phyloP scores from a whole-genome alignment of 164 flowering plant genomes.

The Santalum album region DNA sequence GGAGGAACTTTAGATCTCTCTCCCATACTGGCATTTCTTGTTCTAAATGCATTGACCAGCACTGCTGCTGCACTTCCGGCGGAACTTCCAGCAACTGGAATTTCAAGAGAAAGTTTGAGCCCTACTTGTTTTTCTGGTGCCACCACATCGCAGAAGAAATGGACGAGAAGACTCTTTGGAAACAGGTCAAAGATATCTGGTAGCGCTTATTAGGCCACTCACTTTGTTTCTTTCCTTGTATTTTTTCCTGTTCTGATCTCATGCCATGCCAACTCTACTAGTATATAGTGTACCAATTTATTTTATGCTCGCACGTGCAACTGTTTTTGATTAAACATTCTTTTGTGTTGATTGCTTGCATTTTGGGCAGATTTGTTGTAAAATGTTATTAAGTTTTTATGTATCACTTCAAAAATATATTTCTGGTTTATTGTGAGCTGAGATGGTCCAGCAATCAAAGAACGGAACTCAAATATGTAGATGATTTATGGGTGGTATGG shows the following conservation, averaged over 20 bases:
- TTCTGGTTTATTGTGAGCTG: too few species aligned
- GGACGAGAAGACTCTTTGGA: conserved; percentile 37
- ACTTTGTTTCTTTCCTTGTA: neutral
- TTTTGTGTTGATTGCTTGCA: too few species aligned
- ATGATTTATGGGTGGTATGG: too few species aligned
- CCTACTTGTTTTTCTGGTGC: conserved; percentile 11
- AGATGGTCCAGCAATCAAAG: too few species aligned
- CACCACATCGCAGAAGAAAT: conserved; percentile 36
- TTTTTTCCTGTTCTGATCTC: neutral
- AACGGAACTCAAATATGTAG: too few species aligned
- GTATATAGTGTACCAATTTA: too few species aligned
- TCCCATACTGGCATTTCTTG: conserved; percentile 84
- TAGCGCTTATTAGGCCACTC: conserved; percentile 13
- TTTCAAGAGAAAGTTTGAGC: conserved; percentile 8
- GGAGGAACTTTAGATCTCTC: conserved; percentile 92
- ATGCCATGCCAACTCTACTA: neutral
- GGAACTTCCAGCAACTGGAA: conserved; percentile 32
- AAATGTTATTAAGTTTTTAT: too few species aligned
- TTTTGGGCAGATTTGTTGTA: too few species aligned
- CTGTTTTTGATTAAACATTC: too few species aligned
- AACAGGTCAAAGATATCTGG: conserved; percentile 19
- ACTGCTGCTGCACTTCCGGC: conserved; percentile 62
- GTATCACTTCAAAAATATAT: too few species aligned
- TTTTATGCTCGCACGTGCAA: too few species aligned
- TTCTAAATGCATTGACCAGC: conserved; percentile 78